phyloP scores from a whole-genome alignment of 169 alveolate genomes.

The Plasmodium chabaudi region DNA sequence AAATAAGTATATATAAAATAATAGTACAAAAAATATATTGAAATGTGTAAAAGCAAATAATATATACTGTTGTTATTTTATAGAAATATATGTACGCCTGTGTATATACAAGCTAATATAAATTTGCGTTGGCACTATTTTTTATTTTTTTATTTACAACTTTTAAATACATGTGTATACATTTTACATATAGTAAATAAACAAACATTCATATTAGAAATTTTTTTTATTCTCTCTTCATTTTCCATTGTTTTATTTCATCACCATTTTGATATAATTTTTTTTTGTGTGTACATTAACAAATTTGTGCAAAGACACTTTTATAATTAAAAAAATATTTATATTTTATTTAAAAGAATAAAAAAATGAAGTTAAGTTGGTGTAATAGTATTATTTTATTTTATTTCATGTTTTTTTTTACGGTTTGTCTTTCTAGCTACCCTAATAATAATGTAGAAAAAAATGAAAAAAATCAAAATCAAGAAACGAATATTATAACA shows the following conservation, averaged over 20 bases:
- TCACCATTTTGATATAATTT: not conserved
- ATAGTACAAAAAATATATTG: no score
- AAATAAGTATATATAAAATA: no score
- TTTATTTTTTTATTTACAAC: no score
- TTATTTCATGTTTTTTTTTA: not conserved
- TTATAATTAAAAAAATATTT: conserved; percentile 11
- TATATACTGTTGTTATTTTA: no score
- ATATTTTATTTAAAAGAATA: conserved; percentile 15
- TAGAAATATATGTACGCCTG: no score
- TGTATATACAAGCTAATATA: no score
- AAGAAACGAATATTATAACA: conserved; percentile 21
- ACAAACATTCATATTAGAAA: not conserved
- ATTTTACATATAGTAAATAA: no score
- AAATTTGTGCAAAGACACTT: not conserved
- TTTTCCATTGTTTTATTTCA: not conserved
- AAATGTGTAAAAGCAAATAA: no score
- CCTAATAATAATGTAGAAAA: conserved; percentile 13
- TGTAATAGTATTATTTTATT: conserved; percentile 3
- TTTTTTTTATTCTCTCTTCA: not conserved
- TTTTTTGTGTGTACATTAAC: conserved; percentile 1
- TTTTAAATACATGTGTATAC: no score
- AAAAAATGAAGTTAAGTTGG: conserved; percentile 41
- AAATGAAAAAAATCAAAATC: not conserved
- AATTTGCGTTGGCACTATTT: no score
- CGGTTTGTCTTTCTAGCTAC: not conserved